These are phyloP conservation scores for Garcia nutans DNA, from an alignment of 345 rosid species.

Conservation along the genomic window DNA sequence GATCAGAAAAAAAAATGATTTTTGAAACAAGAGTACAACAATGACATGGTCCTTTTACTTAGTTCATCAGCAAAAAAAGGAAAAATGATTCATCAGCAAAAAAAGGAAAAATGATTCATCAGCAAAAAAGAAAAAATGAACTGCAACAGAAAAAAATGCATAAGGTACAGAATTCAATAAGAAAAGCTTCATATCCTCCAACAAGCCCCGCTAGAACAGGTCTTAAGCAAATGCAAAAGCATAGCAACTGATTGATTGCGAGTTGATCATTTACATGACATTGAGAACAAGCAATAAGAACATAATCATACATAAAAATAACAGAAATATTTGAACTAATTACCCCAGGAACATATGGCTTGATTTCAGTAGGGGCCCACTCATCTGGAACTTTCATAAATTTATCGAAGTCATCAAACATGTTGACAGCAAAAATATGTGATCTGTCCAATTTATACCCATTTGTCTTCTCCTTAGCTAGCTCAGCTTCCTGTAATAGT, in stretches of 20 bases:
- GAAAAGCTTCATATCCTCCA: background rate
- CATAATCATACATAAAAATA: background rate
- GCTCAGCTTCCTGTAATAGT: conserved; percentile 79
- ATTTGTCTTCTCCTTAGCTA: conserved; percentile 75
- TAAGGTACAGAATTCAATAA: background rate
- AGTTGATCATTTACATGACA: background rate
- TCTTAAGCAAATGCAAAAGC: background rate
- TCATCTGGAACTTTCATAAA: conserved; percentile 82
- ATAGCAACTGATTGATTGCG: background rate
- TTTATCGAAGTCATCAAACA: conserved; percentile 75
- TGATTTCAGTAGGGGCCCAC: conserved; percentile 87
- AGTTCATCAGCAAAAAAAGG: too few relatives aligned
- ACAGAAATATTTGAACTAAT: background rate
- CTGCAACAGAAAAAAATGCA: background rate
- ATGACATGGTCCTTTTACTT: background rate
- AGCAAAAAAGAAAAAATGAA: background rate
- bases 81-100: too few relatives aligned
- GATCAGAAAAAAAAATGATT: too few relatives aligned
- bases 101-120: too few relatives aligned
- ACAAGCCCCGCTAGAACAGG: background rate
- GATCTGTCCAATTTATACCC: conserved; percentile 65
- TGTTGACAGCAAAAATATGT: conserved; percentile 79
- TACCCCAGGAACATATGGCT: conserved; percentile 85
- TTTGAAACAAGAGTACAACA: background rate
- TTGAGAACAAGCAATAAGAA: background rate